Evolutionary conservation across 805 yeast species (phyloP), one percentile per base, ranked within the genome.

Genomic region (Kodamaea fukazawae): DNA sequence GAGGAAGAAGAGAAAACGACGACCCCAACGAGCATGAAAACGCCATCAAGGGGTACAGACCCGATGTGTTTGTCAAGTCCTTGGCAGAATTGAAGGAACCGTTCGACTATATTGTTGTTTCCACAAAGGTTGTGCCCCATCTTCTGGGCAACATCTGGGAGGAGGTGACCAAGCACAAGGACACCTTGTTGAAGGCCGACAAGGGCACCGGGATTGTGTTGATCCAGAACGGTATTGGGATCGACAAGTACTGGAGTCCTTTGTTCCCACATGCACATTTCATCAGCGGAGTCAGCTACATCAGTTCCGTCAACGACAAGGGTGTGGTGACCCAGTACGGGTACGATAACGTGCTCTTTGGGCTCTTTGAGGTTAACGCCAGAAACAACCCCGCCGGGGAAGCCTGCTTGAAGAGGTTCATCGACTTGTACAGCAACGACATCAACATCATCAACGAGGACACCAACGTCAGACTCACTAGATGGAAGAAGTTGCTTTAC

Each of bases 401-500:
- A 32, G 46, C 45, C 3, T 26, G 34, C 2, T 63, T 61, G 41
- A 53, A 54, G 10, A 44, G 47, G 4, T 48, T 63, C 17, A 63
- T 63, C 40, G 59, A 57, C 30, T 50, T 57, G 8, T 58, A 58
- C 36, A 53, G 54, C 14, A 43, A 40, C 9, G 29, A 47, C 14
- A 84, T 82, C 13, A 65, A 65, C 43, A 30, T 35, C 25, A 51
- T 61, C 8, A 38, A 40, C 4, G 11, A 56, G 11, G 71, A 67
- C 38, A 48, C 47, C 11, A 48, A 61, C 36, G 65, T 61, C 2
- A 54, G 56, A 26, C 49, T 51, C 38, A 53, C 66, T 2, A 55
- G 74, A 45, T 69, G 73, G 73, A 59, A 58, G 15, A 69, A 69
- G 39, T 53, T 69, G 25, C 48, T 63, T 6, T 67, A 65, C 46